These are phyloP conservation scores for Salvia hispanica DNA, from an alignment of 257 asterid genomes.

Conservation along the genomic window DNA sequence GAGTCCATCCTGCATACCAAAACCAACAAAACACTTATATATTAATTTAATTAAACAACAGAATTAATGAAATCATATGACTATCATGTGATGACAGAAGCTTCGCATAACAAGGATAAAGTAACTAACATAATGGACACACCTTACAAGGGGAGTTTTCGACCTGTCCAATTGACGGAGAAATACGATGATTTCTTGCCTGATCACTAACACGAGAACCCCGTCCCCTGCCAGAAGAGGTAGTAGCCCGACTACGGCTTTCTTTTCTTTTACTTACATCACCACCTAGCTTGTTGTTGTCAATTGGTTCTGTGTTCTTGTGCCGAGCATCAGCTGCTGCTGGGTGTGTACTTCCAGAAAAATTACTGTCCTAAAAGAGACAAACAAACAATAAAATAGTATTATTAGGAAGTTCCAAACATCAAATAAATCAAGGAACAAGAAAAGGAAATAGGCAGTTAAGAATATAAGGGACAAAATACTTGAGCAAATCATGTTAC, in stretches of 20 bases:
- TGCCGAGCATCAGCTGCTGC: constrained; percentile 52
- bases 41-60: neutral
- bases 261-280: too few species aligned
- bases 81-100: constrained; percentile 19
- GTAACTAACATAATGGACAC: constrained; percentile 35
- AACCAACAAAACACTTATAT: too few species aligned
- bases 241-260: too few species aligned
- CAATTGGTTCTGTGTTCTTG: constrained; percentile 52
- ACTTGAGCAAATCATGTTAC: too few species aligned
- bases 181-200: constrained; percentile 47
- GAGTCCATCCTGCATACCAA: constrained; percentile 52
- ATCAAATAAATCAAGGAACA: constrained; percentile 14
- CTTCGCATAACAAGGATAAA: too few species aligned
- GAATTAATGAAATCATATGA: constrained; percentile 2
- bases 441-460: constrained; percentile 21
- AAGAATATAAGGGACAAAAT: constrained; percentile 1
- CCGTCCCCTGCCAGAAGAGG: too few species aligned
- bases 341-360: constrained; percentile 41
- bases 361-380: constrained; percentile 43
- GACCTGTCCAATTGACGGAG: constrained; percentile 64
- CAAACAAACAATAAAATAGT: constrained; percentile 27
- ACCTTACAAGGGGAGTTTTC: constrained; percentile 66
- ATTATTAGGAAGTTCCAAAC: constrained; percentile 23
- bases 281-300: too few species aligned
- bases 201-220: too few species aligned